Evolutionary conservation across 306 rosid genomes (phyloP), one percentile per base, ranked within the genome.

Genomic region (Myrica gale): DNA sequence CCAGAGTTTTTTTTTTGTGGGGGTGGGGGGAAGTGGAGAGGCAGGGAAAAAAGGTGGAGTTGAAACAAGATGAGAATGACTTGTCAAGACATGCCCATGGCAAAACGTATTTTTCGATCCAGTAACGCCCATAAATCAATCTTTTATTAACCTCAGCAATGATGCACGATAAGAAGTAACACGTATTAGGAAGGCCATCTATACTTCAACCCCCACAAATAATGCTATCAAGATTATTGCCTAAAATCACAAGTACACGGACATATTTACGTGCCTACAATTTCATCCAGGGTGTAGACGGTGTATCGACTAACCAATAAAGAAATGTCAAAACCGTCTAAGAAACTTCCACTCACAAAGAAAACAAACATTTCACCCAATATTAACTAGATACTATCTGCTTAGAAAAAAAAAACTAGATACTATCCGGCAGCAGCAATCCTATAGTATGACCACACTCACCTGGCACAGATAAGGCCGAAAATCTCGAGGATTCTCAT

Each of bases 391-490:
- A 26, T 26, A 26, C 32, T 26, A 26, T 26, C 32, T n/a, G n/a
- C n/a, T n/a, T n/a, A n/a, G n/a, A n/a, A n/a, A n/a, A n/a, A n/a
- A n/a, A n/a, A n/a, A n/a, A n/a, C 37, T 19, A 37, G 42, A 61
- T 3, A 19, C 57, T 1, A 65, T 50, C 51, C 16, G 52, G 20
- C 77, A 80, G 56, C 42, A 54, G 15, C n/a, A 50, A 69, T 47
- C 72, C 55, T 65, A 74, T 48, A 51, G 72, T 45, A 13, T 32
- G 16, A 2, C 74, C 55, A 84, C 79, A 79, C 88, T 80, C 81
- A 92, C 98, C 96, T 82, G 91, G 79, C 94, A 92, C 80, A 94
- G 94, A 86, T 92, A 92, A 75, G 97, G 97, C 68, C 97, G 89
- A 82, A 94, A 94, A 85, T 94, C 97, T 55, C 93, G 87, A 71